Base-by-base conservation (phyloP, 2,329 filamentous ascomycete genomes). In the Fusarium gaditjirri region DNA sequence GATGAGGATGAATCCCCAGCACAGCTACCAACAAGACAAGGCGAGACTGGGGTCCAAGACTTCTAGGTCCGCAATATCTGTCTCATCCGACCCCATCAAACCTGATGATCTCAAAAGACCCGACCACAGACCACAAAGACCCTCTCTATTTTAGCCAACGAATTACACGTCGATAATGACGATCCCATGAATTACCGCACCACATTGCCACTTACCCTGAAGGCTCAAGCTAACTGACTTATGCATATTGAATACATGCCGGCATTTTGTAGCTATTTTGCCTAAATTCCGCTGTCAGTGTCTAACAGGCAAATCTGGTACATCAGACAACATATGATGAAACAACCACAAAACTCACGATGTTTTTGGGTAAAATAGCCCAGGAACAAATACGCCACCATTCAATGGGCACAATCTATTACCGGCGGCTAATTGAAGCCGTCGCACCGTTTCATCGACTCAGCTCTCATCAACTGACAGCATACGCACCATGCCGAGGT, bases 1-100 rank as follows among this genome's bases (percentile, higher is more conserved):
- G 83, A 84, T 42, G 86, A 84, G 5, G 80, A 79, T 17, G 79
- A 79, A 11, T 13, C 39, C 6, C 36, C 35, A 23, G 57, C 43
- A 25, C 77, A 57, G 27, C 77, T 49, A 33, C 23, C 41, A 10
- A 13, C 53, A 29, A 73, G 83, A 46, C 68, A 77, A 41, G 91
- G 91, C 6, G 89, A 94, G 80, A 94, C 92, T 25, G 92, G 92
- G 0, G 80, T 94, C 27, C 92, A 93, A 76, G 92, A 94, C 78
- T 94, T 90, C 76, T 94, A 80, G 86, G 25, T 55, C 54, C 35
- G 52, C 33, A 42, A 53, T 25, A 36, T 39, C 25, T n/a, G 29
- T 36, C n/a, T 29, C 33, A 19, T 25, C n/a, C 33, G 13, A 46
- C 35, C 38, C 25, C 47, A 39, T 31, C 31, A 31, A 52, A 35